Evolutionary conservation across 805 yeast species (phyloP).

Genomic region (Danielozyma ontarioensis): DNA sequence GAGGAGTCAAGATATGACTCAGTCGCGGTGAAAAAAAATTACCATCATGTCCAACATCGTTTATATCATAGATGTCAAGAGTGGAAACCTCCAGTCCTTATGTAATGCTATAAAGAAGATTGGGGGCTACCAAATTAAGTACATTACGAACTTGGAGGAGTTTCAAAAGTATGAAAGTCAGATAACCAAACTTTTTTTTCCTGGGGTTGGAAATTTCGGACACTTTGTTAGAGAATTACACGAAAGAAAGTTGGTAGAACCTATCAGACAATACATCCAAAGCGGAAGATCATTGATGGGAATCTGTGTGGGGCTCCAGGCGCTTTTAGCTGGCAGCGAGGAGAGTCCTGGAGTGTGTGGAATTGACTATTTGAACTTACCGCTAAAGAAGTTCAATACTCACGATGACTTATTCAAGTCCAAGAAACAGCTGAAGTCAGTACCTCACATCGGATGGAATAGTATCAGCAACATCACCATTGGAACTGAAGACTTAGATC

Average conservation of each 20-base stretch:
- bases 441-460: constrained; percentile 98
- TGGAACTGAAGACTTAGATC: constrained; percentile 16
- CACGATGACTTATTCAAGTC: constrained; percentile 27
- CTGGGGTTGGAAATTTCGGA: constrained; percentile 98
- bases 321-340: constrained; percentile 68
- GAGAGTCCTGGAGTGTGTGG: constrained; percentile 60
- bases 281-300: constrained; percentile 93
- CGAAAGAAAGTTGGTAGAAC: constrained; percentile 57
- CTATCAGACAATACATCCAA: constrained; percentile 59
- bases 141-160: constrained; percentile 56
- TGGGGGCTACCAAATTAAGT: constrained; percentile 59
- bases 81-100: constrained; percentile 89
- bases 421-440: constrained; percentile 56
- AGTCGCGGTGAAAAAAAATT: background rate
- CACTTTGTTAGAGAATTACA: constrained; percentile 77
- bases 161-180: constrained; percentile 34
- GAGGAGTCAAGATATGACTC: background rate
- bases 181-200: constrained; percentile 65
- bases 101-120: constrained; percentile 77
- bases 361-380: constrained; percentile 40
- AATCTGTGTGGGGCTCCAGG: constrained; percentile 93
- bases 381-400: constrained; percentile 52
- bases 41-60: constrained; percentile 23
- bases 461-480: constrained; percentile 27
- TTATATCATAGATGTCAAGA: constrained; percentile 86